phyloP scores from a whole-genome alignment of 805 yeast genomes.

The Tetrapisispora fleetii region DNA sequence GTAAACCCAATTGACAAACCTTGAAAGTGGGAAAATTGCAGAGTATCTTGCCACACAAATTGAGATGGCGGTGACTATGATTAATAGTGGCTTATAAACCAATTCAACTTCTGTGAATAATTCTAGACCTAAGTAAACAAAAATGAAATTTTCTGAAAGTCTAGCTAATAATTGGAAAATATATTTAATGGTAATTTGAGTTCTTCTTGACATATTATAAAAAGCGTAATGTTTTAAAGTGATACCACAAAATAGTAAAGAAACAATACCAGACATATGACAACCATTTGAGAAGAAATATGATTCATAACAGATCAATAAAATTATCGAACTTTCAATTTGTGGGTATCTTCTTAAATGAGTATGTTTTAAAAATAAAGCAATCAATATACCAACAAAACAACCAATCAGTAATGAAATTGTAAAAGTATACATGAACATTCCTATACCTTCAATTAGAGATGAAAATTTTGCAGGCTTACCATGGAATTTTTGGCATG shows the following conservation, averaged over 20 bases:
- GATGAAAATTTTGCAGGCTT: conserved; percentile 63
- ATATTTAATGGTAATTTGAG: conserved; percentile 93
- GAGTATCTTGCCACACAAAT: conserved; percentile 95
- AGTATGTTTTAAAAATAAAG: conserved; percentile 81
- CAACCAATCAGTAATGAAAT: conserved; percentile 86
- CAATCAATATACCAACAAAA: conserved; percentile 78
- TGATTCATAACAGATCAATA: conserved; percentile 87
- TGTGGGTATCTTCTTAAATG: conserved; percentile 93
- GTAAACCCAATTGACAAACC: conserved; percentile 70
- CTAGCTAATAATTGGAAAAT: conserved; percentile 92
- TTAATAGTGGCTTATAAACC: conserved; percentile 86
- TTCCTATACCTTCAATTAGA: conserved; percentile 88
- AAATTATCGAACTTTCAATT: conserved; percentile 87
- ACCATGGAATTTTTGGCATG: conserved; percentile 93
- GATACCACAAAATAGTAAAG: conserved; percentile 89
- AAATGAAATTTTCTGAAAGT: conserved; percentile 90
- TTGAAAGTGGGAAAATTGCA: conserved; percentile 90
- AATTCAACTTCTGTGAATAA: conserved; percentile 92
- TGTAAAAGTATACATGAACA: conserved; percentile 87
- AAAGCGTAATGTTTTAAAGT: conserved; percentile 95
- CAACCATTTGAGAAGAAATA: conserved; percentile 98
- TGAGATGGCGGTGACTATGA: conserved; percentile 79
- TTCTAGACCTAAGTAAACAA: conserved; percentile 88
- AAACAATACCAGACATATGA: conserved; percentile 98
- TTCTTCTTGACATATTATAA: conserved; percentile 92